Percentiles rank a stretch among this genome's conserved stretches.
phyloP scores from a whole-genome alignment of 1,284 basidiomycete species.

The Porodaedalea pini region DNA sequence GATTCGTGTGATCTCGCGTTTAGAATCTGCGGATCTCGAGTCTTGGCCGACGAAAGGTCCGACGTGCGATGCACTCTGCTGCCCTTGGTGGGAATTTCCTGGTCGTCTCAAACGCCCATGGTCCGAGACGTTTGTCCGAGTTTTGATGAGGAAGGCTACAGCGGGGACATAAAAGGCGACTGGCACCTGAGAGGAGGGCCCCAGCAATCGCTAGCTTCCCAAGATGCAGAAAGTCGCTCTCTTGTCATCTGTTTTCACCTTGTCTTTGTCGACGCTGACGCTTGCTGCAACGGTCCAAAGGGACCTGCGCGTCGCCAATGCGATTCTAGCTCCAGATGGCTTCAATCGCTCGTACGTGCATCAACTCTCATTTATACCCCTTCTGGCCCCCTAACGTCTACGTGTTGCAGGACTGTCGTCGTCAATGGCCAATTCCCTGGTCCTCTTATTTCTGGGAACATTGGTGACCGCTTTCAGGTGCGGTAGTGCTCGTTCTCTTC shows the following conservation, averaged over 20 bases:
- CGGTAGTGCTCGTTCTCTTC: not conserved
- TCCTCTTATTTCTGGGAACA: slow-evolving; percentile 30
- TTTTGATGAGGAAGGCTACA: not conserved
- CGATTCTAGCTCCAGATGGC: slow-evolving; percentile 33
- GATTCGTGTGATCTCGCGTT: not conserved
- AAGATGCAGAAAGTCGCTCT: slow-evolving; percentile 1
- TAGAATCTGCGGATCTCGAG: not conserved
- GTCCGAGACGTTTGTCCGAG: not conserved
- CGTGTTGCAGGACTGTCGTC: slow-evolving; percentile 22
- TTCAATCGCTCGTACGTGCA: slow-evolving; percentile 19
- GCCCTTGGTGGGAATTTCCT: not conserved
- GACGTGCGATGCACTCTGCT: not conserved
- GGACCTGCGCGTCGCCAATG: slow-evolving; percentile 30
- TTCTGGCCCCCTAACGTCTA: not conserved
- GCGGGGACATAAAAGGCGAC: not conserved
- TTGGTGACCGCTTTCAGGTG: slow-evolving; percentile 30
- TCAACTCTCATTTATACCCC: not conserved
- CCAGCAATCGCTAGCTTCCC: not conserved
- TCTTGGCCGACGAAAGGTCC: not conserved
- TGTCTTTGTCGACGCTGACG: slow-evolving; percentile 4
- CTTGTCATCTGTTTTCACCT: slow-evolving; percentile 1
- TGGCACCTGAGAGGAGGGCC: not conserved
- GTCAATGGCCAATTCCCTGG: slow-evolving; percentile 31
- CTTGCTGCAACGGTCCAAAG: slow-evolving; percentile 3
- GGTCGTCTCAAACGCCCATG: not conserved